Percentiles rank a stretch among this genome's conserved stretches.
Evolutionary conservation across 2,329 filamentous ascomycete genomes (phyloP).

Genomic region (Aotearoamyces nothofagi): DNA sequence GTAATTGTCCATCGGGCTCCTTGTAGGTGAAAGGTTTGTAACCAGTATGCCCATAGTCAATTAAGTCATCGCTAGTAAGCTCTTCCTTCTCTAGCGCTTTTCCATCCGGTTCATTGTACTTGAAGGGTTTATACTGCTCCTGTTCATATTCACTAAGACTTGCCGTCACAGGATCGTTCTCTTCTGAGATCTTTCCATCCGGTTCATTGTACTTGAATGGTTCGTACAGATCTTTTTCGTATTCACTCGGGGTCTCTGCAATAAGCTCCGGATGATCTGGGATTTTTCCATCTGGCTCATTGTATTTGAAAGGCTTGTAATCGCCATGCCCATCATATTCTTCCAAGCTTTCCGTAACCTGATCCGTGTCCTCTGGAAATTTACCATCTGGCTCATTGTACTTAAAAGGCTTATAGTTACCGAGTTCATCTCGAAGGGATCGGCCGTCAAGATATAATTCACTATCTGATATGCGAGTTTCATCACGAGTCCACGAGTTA

Average conservation of each 20-base stretch:
- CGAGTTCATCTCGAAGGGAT: slow-evolving; percentile 1
- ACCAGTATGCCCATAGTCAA: slow-evolving; percentile 22
- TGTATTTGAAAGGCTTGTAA: slow-evolving; percentile 19
- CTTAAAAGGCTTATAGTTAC: slow-evolving; percentile 22
- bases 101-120: slow-evolving; percentile 22
- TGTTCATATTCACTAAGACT: slow-evolving; percentile 24
- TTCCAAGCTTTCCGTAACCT: slow-evolving; percentile 21
- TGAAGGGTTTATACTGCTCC: slow-evolving; percentile 20
- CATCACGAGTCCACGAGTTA: slow-evolving; percentile 5
- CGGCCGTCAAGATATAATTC: slow-evolving; percentile 1
- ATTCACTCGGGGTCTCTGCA: no score
- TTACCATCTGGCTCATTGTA: slow-evolving; percentile 26
- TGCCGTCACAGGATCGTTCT: slow-evolving; percentile 20
- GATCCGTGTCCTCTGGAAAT: slow-evolving; percentile 10
- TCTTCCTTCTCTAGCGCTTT: slow-evolving; percentile 11
- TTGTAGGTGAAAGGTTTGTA: slow-evolving; percentile 20
- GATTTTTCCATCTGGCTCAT: slow-evolving; percentile 23
- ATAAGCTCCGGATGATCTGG: slow-evolving; percentile 4
- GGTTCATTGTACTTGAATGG: slow-evolving; percentile 21
- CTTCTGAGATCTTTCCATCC: slow-evolving; percentile 20
- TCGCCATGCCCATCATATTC: slow-evolving; percentile 20
- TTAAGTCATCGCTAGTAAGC: no score
- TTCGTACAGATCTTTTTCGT: slow-evolving; percentile 21
- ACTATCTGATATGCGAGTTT: not conserved
- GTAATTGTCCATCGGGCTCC: slow-evolving; percentile 22